Evolutionary conservation across 345 rosid genomes (phyloP).

Genomic region (Sisymbrium altissimum): DNA sequence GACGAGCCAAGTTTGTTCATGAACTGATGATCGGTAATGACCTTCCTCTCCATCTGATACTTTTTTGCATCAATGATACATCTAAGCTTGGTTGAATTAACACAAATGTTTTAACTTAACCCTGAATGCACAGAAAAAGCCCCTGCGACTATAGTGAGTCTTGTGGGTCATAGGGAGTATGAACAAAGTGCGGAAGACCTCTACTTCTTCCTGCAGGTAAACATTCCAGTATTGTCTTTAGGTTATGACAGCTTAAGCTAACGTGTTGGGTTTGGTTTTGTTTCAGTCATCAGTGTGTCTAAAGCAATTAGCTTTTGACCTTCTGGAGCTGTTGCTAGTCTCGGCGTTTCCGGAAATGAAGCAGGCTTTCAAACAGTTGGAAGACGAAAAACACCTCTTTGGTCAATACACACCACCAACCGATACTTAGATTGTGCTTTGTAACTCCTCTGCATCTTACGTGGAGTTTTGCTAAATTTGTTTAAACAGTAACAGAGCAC

Average conservation of each 20-base stretch:
- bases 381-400: constrained; percentile 64
- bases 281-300: constrained; percentile 78
- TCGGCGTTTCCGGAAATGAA: constrained; percentile 86
- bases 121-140: constrained; percentile 59
- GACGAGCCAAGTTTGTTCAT: constrained; percentile 85
- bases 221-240: not conserved
- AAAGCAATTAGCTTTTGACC: constrained; percentile 72
- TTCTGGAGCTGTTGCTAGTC: constrained; percentile 66
- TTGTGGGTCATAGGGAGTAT: constrained; percentile 91
- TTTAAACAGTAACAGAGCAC: not conserved
- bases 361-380: constrained; percentile 56
- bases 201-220: constrained; percentile 94
- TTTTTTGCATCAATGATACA: not conserved
- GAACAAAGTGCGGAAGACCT: constrained; percentile 89
- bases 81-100: not conserved
- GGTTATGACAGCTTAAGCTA: not conserved
- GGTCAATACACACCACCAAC: constrained; percentile 51
- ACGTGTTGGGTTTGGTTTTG: not conserved
- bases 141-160: constrained; percentile 72
- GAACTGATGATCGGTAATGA: constrained; percentile 85
- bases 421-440: constrained; percentile 13
- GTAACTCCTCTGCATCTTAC: constrained; percentile 8
- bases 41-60: not conserved
- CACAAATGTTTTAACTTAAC: not conserved
- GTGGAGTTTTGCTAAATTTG: not conserved